phyloP scores from a whole-genome alignment of 139 green algal genomes.

The Chlorella sp. region DNA sequence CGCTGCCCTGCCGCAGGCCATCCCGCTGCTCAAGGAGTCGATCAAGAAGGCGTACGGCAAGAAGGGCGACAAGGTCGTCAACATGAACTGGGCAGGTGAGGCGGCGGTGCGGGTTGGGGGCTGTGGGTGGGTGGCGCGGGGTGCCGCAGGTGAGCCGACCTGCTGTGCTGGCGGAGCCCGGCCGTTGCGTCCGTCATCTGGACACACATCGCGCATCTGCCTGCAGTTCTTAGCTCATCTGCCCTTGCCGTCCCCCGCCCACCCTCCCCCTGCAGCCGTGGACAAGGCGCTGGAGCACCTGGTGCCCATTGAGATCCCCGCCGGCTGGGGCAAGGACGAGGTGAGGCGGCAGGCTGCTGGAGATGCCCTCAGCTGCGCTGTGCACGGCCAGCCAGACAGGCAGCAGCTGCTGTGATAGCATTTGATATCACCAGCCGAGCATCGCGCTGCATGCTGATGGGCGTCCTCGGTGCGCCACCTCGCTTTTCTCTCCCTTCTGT shows the following conservation, averaged over 20 bases:
- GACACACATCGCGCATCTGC: too few species aligned
- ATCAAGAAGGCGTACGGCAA: slow-evolving; percentile 69
- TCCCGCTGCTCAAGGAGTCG: slow-evolving; percentile 62
- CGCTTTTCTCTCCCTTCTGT: background rate
- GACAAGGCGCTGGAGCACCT: slow-evolving; percentile 51
- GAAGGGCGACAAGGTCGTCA: slow-evolving; percentile 58
- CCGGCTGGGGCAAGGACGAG: slow-evolving; percentile 31
- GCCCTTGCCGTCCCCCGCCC: background rate
- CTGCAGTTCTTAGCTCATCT: too few species aligned
- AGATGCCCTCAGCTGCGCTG: too few species aligned
- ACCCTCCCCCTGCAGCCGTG: slow-evolving; percentile 37
- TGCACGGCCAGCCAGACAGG: too few species aligned
- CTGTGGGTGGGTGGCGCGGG: too few species aligned
- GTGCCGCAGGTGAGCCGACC: background rate
- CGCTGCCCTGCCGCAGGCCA: slow-evolving; percentile 28
- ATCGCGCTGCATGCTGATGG: too few species aligned
- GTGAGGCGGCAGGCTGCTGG: background rate
- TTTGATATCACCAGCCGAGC: too few species aligned
- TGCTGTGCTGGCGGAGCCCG: too few species aligned
- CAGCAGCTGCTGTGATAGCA: too few species aligned
- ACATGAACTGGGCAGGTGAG: slow-evolving; percentile 8
- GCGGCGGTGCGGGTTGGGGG: too few species aligned
- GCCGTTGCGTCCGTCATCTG: too few species aligned
- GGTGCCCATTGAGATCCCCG: slow-evolving; percentile 49
- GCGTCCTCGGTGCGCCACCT: background rate